These are phyloP conservation scores for Acanthamoeba sp. DNA, from an alignment of 208 protist species.

Conservation along the genomic window DNA sequence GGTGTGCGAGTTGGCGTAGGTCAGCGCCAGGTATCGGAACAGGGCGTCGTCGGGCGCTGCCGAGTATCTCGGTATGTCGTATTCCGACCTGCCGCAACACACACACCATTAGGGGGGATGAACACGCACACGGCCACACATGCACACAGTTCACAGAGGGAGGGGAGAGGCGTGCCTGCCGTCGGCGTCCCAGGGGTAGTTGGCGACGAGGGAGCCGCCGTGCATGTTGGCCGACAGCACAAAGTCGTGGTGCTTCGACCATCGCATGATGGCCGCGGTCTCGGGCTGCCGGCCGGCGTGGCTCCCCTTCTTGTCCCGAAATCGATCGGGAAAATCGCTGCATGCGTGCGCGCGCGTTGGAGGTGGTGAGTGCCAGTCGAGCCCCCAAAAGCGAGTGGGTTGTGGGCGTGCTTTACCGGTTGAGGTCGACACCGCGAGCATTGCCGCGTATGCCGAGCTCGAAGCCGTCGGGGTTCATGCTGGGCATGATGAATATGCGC, in stretches of 20 bases:
- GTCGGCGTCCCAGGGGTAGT: slow-evolving; percentile 83
- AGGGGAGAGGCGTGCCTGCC: background rate
- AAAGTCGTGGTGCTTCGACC: slow-evolving; percentile 77
- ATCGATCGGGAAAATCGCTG: slow-evolving; percentile 38
- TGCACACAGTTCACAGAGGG: background rate
- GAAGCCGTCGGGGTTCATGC: slow-evolving; percentile 87
- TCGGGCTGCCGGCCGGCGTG: slow-evolving; percentile 17
- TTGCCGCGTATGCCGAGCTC: slow-evolving; percentile 37
- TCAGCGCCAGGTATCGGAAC: slow-evolving; percentile 71
- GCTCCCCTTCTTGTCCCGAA: slow-evolving; percentile 4
- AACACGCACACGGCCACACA: background rate
- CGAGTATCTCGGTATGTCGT: background rate
- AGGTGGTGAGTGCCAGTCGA: background rate
- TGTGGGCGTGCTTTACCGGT: background rate
- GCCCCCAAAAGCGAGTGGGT: background rate
- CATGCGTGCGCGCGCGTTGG: background rate
- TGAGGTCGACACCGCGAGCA: background rate
- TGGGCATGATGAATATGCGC: slow-evolving; percentile 82
- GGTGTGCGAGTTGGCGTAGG: slow-evolving; percentile 76
- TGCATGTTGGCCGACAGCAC: slow-evolving; percentile 85
- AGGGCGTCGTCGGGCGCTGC: background rate
- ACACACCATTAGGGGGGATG: background rate
- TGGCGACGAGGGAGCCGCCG: slow-evolving; percentile 83
- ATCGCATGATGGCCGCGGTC: slow-evolving; percentile 81
- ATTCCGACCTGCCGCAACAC: background rate